Evolutionary conservation across 192 early-diverging fungal genomes (phyloP).

Genomic region (Backusella australiensis): DNA sequence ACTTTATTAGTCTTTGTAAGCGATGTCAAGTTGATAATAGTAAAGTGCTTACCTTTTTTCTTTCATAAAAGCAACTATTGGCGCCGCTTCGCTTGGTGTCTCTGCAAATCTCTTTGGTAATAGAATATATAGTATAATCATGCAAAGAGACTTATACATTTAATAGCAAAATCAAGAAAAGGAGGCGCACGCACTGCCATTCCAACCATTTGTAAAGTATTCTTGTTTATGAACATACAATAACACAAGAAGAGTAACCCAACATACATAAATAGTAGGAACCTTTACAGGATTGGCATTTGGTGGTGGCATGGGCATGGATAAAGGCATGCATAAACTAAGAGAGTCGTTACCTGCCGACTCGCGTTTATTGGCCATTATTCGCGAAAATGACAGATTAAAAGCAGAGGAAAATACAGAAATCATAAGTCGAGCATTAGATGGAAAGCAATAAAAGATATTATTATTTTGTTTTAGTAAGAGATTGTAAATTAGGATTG

Average conservation of each 20-base stretch:
- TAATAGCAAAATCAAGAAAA: slow-evolving; percentile 13
- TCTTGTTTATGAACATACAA: too few species aligned
- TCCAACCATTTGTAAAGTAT: slow-evolving; percentile 15
- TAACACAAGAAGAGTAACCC: not conserved
- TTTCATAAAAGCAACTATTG: slow-evolving; percentile 6
- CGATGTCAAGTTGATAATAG: not conserved
- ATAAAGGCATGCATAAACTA: slow-evolving; percentile 21
- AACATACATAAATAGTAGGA: not conserved
- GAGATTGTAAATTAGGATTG: not conserved
- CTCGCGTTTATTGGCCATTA: slow-evolving; percentile 13
- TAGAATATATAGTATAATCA: not conserved
- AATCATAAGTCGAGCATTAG: not conserved
- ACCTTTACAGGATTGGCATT: not conserved
- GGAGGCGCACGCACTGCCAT: not conserved
- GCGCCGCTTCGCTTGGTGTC: slow-evolving; percentile 20
- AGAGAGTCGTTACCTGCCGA: slow-evolving; percentile 4
- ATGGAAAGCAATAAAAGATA: not conserved
- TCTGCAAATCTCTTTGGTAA: slow-evolving; percentile 17
- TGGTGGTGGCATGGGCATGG: slow-evolving; percentile 13
- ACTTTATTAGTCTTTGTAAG: slow-evolving; percentile 15
- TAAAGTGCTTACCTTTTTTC: not conserved
- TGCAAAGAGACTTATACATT: not conserved
- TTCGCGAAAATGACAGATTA: slow-evolving; percentile 3
- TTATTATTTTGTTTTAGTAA: not conserved
- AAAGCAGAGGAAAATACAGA: not conserved